Evolutionary conservation across 306 rosid species (phyloP).

Genomic region (Alnus glutinosa): DNA sequence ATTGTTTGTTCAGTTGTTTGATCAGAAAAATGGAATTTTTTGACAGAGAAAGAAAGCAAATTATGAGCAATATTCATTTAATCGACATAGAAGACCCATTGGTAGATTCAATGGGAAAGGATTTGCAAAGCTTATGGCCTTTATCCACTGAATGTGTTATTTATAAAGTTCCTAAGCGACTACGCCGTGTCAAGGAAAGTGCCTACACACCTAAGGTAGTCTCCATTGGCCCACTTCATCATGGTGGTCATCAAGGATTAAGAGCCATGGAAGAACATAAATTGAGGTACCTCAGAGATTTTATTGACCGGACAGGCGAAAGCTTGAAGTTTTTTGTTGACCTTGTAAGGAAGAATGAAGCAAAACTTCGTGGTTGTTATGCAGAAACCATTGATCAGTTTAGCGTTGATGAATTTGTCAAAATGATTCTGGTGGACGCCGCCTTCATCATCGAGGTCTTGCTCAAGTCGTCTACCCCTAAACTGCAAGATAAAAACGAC

Average conservation of each 20-base stretch:
- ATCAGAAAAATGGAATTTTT: no score
- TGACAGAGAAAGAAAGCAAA: no score
- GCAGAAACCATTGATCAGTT: constrained; percentile 26
- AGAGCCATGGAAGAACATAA: constrained; percentile 35
- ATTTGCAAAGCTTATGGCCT: not conserved
- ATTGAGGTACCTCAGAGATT: constrained; percentile 27
- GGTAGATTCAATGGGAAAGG: not conserved
- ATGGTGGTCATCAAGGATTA: constrained; percentile 23
- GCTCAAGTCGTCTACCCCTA: not conserved
- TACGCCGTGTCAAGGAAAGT: not conserved
- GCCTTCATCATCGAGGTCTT: constrained; percentile 38
- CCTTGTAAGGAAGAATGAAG: constrained; percentile 10
- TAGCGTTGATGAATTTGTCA: constrained; percentile 13
- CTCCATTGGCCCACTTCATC: constrained; percentile 37
- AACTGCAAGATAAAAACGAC: constrained; percentile 16
- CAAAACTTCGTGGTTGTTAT: constrained; percentile 10
- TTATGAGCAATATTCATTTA: no score
- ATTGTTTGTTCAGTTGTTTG: no score
- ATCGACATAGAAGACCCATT: not conserved
- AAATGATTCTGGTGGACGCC: constrained; percentile 27
- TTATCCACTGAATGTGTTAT: constrained; percentile 23
- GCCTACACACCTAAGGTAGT: constrained; percentile 36
- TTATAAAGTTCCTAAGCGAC: constrained; percentile 28
- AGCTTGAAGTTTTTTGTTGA: constrained; percentile 7
- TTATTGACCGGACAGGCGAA: constrained; percentile 6